These are phyloP conservation scores for Asterella californica DNA, from an alignment of 225 moss, liverwort and hornwort species.

Conservation along the genomic window DNA sequence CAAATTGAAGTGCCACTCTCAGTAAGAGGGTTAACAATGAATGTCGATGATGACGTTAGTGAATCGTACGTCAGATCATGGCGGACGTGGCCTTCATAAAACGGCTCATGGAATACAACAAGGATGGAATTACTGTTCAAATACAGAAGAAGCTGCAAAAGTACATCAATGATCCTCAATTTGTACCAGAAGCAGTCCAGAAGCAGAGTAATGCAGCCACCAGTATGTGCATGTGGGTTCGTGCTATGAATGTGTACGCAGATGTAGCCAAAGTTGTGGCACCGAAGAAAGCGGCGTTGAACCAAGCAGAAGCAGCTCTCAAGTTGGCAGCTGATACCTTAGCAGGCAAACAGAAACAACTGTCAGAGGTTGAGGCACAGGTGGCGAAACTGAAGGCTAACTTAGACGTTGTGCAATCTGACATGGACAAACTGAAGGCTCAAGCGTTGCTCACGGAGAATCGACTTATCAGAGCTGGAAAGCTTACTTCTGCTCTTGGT, in stretches of 20 bases:
- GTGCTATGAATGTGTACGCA: slow-evolving; percentile 91
- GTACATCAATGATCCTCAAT: slow-evolving; percentile 68
- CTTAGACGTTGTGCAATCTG: slow-evolving; percentile 60
- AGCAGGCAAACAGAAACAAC: slow-evolving; percentile 57
- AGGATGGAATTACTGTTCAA: slow-evolving; percentile 62
- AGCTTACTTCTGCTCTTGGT: slow-evolving; percentile 81
- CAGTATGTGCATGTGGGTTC: slow-evolving; percentile 93
- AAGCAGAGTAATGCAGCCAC: slow-evolving; percentile 93
- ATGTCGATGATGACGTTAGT: background rate
- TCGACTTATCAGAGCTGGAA: slow-evolving; percentile 71
- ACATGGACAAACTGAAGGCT: slow-evolving; percentile 64
- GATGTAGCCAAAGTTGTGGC: slow-evolving; percentile 87
- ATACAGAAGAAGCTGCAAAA: slow-evolving; percentile 67
- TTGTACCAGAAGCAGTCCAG: slow-evolving; percentile 71
- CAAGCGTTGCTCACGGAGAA: slow-evolving; percentile 83
- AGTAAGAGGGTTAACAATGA: background rate
- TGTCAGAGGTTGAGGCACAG: slow-evolving; percentile 70
- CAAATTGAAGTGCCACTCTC: too few species aligned
- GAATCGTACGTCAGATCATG: slow-evolving; percentile 56
- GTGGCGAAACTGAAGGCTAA: slow-evolving; percentile 55
- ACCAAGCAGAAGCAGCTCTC: slow-evolving; percentile 62
- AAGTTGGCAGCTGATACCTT: slow-evolving; percentile 57
- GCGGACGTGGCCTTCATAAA: slow-evolving; percentile 82
- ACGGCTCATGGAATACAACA: slow-evolving; percentile 83
- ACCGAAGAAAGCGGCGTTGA: slow-evolving; percentile 62